Evolutionary conservation across 208 protist species (phyloP), one percentile per base, ranked within the genome.

Genomic region (Leptomonas seymouri): DNA sequence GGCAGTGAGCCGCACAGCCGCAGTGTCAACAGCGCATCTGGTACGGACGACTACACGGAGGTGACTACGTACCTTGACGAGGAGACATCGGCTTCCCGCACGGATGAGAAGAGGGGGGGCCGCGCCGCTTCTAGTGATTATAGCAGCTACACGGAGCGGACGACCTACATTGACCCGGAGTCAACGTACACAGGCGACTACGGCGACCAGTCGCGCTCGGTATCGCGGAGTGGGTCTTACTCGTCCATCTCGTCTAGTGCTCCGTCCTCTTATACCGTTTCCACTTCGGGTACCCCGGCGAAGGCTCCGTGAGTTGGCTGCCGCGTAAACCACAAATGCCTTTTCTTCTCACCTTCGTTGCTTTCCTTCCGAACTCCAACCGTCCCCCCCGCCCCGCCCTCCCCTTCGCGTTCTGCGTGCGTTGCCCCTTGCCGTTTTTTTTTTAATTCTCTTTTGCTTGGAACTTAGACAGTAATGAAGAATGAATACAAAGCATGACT

Each of bases 61-160:
- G 78, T 81, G n/a, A 80, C 74, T 42, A 82, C 75, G 28, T 85
- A 90, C 62, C 27, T 82, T 45, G 73, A 84, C 60, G 76, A 84
- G 34, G 70, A 80, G 68, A 72, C 36, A 67, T 59, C 34, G 57
- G 72, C 50, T 15, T 46, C 57, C 27, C 70, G 50, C 49, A 65
- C 44, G 28, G 64, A 42, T 25, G 62, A 57, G 39, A 46, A 65
- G 30, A 36, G 21, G 3, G 56, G 45, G 16, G 65, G n/a, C 2
- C 16, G 23, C 61, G 48, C 44, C 36, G 61, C 48, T 0, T 57
- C 61, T 1, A 48, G 61, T 15, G 61, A 67, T 28, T 71, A 63
- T 20, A 62, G 64, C 58, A 78, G 71, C 48, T 82, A 82, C 72
- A 78, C 77, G 14, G 77, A 69, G 53, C 42, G 69, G 54, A 76